Conservation (phyloP, 306 rosid species). For the Abrus precatorius region DNA sequence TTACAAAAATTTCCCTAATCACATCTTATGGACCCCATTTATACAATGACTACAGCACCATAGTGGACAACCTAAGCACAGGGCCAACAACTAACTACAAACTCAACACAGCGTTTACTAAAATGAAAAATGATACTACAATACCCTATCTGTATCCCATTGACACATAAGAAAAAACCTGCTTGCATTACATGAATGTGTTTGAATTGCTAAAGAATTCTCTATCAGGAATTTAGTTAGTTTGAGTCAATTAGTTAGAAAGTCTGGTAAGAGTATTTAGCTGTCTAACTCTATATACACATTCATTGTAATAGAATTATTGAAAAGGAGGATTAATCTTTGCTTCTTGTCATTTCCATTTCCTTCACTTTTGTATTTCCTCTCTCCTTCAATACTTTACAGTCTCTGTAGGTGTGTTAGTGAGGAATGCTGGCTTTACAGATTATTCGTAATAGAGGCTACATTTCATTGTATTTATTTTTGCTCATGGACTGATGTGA, state of each 20-base stretch:
- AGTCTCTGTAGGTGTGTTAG: conserved; percentile 79
- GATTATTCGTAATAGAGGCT: conserved; percentile 83
- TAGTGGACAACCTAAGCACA: too few species aligned
- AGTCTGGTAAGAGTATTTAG: too few species aligned
- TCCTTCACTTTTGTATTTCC: neutral
- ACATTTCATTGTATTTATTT: conserved; percentile 46
- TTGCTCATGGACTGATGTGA: conserved; percentile 41
- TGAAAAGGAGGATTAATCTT: neutral
- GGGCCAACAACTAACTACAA: too few species aligned
- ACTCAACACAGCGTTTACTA: too few species aligned
- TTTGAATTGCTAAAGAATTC: conserved; percentile 70
- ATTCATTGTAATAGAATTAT: neutral
- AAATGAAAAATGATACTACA: too few species aligned
- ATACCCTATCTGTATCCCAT: conserved; percentile 56
- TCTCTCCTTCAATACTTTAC: neutral
- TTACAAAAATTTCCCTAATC: too few species aligned
- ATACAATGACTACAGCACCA: too few species aligned
- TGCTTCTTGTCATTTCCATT: neutral
- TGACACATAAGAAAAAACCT: conserved; percentile 57
- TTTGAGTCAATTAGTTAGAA: too few species aligned
- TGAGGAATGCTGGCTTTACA: conserved; percentile 74
- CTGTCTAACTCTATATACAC: too few species aligned
- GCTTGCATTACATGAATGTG: conserved; percentile 73
- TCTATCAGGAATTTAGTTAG: too few species aligned
- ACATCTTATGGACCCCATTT: too few species aligned